phyloP scores from a whole-genome alignment of 768 basidiomycete species.

The Mycena haematopus region DNA sequence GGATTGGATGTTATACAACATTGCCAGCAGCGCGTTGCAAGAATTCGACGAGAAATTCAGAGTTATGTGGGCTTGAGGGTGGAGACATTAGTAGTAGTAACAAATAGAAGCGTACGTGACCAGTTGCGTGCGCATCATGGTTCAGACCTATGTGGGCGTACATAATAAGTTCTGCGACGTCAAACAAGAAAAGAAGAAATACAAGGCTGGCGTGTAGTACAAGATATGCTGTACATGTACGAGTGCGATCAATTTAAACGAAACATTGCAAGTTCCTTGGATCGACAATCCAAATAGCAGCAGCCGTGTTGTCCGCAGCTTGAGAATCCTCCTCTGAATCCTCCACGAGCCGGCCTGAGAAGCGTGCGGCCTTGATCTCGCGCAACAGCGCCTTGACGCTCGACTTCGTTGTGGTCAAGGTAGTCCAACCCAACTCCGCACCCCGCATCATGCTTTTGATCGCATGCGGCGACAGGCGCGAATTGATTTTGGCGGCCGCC shows the following conservation, averaged over 20 bases:
- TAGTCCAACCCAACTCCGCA: slow-evolving; percentile 75
- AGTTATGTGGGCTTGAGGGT: too few species aligned
- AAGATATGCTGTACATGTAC: slow-evolving; percentile 1
- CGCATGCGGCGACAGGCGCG: slow-evolving; percentile 77
- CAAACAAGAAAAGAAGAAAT: slow-evolving; percentile 4
- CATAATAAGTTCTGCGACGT: too few species aligned
- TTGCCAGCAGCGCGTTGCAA: slow-evolving; percentile 47
- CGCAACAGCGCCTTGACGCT: slow-evolving; percentile 77
- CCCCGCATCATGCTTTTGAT: slow-evolving; percentile 77
- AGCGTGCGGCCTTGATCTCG: slow-evolving; percentile 59
- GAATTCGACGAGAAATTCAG: slow-evolving; percentile 65
- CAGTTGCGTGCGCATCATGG: too few species aligned
- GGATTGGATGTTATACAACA: slow-evolving; percentile 64
- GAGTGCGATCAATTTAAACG: slow-evolving; percentile 9
- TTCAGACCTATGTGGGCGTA: too few species aligned
- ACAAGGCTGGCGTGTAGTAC: neutral
- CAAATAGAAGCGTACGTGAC: too few species aligned
- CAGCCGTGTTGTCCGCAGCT: slow-evolving; percentile 24
- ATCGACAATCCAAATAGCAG: slow-evolving; percentile 78
- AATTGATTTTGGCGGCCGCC: slow-evolving; percentile 59
- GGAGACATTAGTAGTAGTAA: too few species aligned
- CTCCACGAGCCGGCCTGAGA: slow-evolving; percentile 42
- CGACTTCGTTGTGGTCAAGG: slow-evolving; percentile 82
- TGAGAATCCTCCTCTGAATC: neutral
- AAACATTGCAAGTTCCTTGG: slow-evolving; percentile 68